Percentiles rank a stretch among this genome's conserved stretches.
phyloP scores from a whole-genome alignment of 176 grass and related monocot species.

The Panicum miliaceum region DNA sequence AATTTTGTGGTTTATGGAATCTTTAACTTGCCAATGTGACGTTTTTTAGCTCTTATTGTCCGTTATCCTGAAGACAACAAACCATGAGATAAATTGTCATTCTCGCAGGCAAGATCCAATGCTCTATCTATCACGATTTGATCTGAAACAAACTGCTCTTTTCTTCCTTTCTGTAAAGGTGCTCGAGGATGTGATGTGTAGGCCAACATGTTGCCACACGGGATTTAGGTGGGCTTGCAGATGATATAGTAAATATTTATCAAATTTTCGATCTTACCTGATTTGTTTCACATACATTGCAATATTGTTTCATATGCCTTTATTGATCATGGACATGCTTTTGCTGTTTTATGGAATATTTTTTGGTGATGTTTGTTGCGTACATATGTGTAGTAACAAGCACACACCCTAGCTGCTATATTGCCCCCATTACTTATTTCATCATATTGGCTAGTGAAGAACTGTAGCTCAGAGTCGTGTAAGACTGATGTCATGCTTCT shows the following conservation, averaged over 20 bases:
- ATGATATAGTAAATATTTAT: slow-evolving; percentile 57
- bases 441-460: not conserved
- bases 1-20: slow-evolving; percentile 13
- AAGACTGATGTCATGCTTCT: not conserved
- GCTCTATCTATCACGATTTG: slow-evolving; percentile 8
- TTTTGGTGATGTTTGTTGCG: not conserved
- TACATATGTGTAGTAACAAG: not conserved
- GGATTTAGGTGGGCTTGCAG: slow-evolving; percentile 64
- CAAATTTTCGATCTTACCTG: not conserved
- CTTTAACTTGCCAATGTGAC: slow-evolving; percentile 18
- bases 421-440: not conserved
- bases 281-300: not conserved
- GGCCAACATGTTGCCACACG: slow-evolving; percentile 37
- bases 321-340: not conserved
- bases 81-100: slow-evolving; percentile 17
- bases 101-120: slow-evolving; percentile 42
- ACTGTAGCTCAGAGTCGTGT: not conserved
- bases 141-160: slow-evolving; percentile 50
- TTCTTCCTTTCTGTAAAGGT: slow-evolving; percentile 60
- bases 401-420: not conserved
- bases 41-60: not conserved
- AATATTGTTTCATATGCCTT: not conserved
- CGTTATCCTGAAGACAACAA: slow-evolving; percentile 24
- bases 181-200: slow-evolving; percentile 57
- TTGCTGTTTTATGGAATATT: not conserved